Conservation (phyloP, 1,284 basidiomycete genomes). For the Phaffia rhodozyma region DNA sequence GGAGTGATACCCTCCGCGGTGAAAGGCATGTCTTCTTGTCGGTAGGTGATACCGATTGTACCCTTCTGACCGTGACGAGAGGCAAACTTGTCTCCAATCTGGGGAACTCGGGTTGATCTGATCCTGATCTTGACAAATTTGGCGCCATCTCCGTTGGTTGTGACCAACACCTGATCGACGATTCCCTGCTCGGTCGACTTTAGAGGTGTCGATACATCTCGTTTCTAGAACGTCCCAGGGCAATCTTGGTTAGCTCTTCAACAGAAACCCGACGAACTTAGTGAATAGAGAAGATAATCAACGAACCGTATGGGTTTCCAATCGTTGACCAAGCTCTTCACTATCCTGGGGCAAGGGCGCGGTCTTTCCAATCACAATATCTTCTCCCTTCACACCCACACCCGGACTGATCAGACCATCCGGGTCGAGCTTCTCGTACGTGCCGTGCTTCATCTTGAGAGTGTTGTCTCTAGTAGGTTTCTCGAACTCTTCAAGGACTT, state of each 20-base stretch:
- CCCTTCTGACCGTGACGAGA: conserved; percentile 99
- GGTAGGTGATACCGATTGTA: conserved; percentile 97
- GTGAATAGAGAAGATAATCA: too few species aligned
- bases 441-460: conserved; percentile 92
- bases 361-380: conserved; percentile 99
- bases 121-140: conserved; percentile 99
- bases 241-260: too few species aligned
- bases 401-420: conserved; percentile 94
- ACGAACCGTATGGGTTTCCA: conserved; percentile 65
- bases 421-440: conserved; percentile 95
- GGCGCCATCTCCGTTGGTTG: conserved; percentile 88
- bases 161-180: conserved; percentile 93
- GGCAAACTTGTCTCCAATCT: conserved; percentile 98
- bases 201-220: conserved; percentile 92
- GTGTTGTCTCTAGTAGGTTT: conserved; percentile 90
- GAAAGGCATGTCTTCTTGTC: conserved; percentile 99
- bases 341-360: conserved; percentile 92
- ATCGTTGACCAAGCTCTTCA: conserved; percentile 91
- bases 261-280: too few species aligned
- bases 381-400: conserved; percentile 87
- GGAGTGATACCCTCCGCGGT: conserved; percentile 91
- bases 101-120: conserved; percentile 86
- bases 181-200: conserved; percentile 97
- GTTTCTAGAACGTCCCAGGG: conserved; percentile 33
- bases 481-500: conserved; percentile 90